phyloP scores from a whole-genome alignment of 768 basidiomycete species.

The Boletus sensibilis region DNA sequence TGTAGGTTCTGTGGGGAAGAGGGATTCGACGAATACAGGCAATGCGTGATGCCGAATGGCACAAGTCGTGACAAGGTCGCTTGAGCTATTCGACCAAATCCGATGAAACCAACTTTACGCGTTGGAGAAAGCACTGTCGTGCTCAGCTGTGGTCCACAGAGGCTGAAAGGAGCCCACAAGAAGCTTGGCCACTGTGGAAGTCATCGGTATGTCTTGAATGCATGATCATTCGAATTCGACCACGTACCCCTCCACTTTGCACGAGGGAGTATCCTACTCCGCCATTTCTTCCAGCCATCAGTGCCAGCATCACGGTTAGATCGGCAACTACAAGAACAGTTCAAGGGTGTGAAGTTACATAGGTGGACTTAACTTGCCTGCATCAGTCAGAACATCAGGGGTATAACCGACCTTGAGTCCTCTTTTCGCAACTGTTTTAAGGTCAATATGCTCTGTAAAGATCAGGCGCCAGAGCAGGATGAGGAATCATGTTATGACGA shows the following conservation, averaged over 20 bases:
- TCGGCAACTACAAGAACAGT: conserved; percentile 74
- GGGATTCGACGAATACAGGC: conserved; percentile 65
- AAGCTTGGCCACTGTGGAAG: conserved; percentile 69
- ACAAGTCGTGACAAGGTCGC: conserved; percentile 75
- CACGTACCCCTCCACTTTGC: conserved; percentile 61
- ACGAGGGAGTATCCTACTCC: conserved; percentile 64
- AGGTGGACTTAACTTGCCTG: conserved; percentile 48
- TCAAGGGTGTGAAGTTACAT: not conserved
- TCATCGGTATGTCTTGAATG: not conserved
- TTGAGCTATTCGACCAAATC: conserved; percentile 93
- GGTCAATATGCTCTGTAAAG: conserved; percentile 76
- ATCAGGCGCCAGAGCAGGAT: not conserved
- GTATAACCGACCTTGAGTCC: conserved; percentile 84
- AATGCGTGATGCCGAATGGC: conserved; percentile 77
- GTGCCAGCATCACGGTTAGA: conserved; percentile 80
- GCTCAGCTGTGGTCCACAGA: conserved; percentile 83
- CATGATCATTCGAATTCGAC: not conserved
- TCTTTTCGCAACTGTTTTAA: conserved; percentile 55
- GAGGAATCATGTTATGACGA: not conserved
- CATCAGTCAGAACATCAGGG: conserved; percentile 90
- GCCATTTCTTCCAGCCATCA: conserved; percentile 90
- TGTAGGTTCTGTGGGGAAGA: conserved; percentile 42
- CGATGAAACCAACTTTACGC: conserved; percentile 85
- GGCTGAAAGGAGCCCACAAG: conserved; percentile 78
- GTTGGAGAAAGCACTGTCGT: conserved; percentile 45